phyloP scores from a whole-genome alignment of 768 basidiomycete species.

The Boletus speciosus region DNA sequence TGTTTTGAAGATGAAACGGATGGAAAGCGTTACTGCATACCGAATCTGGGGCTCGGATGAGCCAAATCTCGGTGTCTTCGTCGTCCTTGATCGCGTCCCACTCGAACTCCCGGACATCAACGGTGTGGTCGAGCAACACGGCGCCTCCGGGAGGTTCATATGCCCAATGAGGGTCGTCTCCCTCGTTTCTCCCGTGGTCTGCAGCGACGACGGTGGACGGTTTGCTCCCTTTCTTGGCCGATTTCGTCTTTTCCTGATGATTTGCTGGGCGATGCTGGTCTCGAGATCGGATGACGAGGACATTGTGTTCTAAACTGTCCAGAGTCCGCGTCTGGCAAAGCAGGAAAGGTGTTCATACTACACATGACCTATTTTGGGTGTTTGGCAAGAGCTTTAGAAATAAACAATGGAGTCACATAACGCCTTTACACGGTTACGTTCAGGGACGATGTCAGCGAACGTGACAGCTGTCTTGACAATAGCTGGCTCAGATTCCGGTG shows the following conservation, averaged over 20 bases:
- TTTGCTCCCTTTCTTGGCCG: slow-evolving; percentile 10
- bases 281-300: slow-evolving; percentile 25
- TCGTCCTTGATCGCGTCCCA: slow-evolving; percentile 62
- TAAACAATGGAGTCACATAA: slow-evolving; percentile 24
- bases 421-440: too few species aligned
- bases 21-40: slow-evolving; percentile 40
- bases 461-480: slow-evolving; percentile 57
- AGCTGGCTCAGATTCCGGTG: slow-evolving; percentile 78
- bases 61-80: slow-evolving; percentile 62
- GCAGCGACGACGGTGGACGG: slow-evolving; percentile 4
- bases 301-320: slow-evolving; percentile 1
- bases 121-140: slow-evolving; percentile 43
- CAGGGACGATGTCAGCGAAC: slow-evolving; percentile 3
- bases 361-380: slow-evolving; percentile 14
- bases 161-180: slow-evolving; percentile 52
- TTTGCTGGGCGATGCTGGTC: slow-evolving; percentile 1
- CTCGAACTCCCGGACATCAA: slow-evolving; percentile 53
- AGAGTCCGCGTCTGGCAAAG: neutral
- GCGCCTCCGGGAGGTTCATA: slow-evolving; percentile 57
- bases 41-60: slow-evolving; percentile 64
- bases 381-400: slow-evolving; percentile 29
- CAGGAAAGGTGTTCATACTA: neutral
- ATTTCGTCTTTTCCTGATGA: slow-evolving; percentile 7
- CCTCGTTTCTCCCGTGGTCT: slow-evolving; percentile 47
- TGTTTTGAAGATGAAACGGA: neutral